These are phyloP conservation scores for Chytriomyces sp. DNA, from an alignment of 192 early-diverging fungal genomes.

Conservation along the genomic window DNA sequence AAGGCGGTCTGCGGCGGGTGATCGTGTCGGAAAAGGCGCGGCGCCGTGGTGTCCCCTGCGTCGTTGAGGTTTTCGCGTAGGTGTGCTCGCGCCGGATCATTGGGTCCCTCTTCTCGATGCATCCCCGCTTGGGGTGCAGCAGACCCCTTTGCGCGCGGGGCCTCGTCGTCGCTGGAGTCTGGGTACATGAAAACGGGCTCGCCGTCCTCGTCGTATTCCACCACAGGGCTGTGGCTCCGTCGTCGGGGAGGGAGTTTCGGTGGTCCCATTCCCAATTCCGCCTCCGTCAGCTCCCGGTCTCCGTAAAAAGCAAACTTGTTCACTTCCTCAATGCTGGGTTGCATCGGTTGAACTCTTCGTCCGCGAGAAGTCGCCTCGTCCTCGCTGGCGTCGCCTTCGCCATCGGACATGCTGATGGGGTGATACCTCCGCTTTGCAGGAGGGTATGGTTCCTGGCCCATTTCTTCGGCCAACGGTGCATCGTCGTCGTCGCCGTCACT, in stretches of 20 bases:
- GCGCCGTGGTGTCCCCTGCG: background rate
- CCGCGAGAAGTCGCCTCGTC: too few species aligned
- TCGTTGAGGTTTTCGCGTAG: background rate
- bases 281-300: background rate
- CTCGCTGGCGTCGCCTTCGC: background rate
- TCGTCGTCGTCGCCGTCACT: background rate
- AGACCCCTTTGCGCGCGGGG: background rate
- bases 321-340: background rate
- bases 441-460: background rate
- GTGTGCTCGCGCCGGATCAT: background rate
- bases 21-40: background rate
- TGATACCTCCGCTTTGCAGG: background rate
- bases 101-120: background rate
- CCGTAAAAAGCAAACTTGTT: constrained; percentile 2
- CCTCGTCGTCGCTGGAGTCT: constrained; percentile 20
- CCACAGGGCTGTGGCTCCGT: background rate
- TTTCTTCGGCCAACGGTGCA: background rate
- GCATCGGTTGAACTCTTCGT: too few species aligned
- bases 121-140: background rate
- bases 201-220: constrained; percentile 19
- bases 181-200: constrained; percentile 21
- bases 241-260: background rate
- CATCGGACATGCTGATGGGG: constrained; percentile 8
- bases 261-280: constrained; percentile 2
- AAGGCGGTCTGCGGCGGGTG: background rate